Evolutionary conservation across 441 rosid species (phyloP), one percentile per base, ranked within the genome.

Genomic region (Cnidoscolus chayamansa): DNA sequence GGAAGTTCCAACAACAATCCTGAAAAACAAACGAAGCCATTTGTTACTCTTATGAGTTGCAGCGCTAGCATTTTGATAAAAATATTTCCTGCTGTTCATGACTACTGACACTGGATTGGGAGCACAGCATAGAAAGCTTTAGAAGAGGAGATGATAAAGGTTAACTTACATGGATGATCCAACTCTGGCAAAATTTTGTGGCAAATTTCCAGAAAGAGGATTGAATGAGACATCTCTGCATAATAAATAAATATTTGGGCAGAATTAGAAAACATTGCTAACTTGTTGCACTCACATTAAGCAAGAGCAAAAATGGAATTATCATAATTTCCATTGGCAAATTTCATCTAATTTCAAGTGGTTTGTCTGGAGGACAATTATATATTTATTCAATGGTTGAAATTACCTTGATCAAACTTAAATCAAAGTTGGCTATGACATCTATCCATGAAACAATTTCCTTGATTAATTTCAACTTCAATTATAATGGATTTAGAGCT

Each of bases 161-260:
- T 72, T 50, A 60, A 58, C 88, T 83, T 76, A 87, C 91, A 81
- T 71, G 16, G 89, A 85, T 65, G 77, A 70, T 58, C 76, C 76
- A 68, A 60, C 66, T 65, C n/a, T 80, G 56, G 63, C 77, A 58
- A 72, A 80, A 51, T 79, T 71, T 63, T 20, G 69, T 0, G 86
- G 88, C 65, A 82, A 67, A 62, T 77, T 83, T 74, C 91, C 91
- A 7, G 83, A 81, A 13, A 87, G 84, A 8, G 81, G 82, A 82
- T 85, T 87, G 80, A 84, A 84, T 0, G 91, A 87, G 64, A 85
- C 86, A 63, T 87, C 89, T 68, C 91, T 87, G 85, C 67, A 15
- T 48, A 64, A 53, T 56, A 15, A 54, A 65, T 4, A 65, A 25
- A 45, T 55, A 56, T 45, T 51, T 49, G 40, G 53, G 16, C 50